Conservation (phyloP, 2,329 filamentous ascomycete species). For the Sarocladium oryzae region DNA sequence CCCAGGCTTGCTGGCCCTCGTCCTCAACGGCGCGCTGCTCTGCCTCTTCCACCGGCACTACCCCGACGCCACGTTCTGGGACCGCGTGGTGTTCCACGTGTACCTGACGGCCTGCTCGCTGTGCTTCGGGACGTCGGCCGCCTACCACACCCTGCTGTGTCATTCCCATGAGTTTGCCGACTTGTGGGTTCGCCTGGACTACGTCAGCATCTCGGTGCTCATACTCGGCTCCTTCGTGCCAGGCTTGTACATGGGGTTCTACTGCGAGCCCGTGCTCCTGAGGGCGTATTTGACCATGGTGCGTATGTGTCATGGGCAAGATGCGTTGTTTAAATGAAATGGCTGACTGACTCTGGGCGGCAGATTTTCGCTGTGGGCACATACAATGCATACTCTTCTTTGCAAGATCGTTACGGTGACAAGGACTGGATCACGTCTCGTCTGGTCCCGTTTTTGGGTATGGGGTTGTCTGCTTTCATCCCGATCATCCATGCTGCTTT, state of each 20-base stretch:
- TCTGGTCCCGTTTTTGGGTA: constrained; percentile 28
- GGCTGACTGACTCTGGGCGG: not conserved
- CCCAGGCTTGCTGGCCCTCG: constrained; percentile 29
- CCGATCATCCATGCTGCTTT: constrained; percentile 32
- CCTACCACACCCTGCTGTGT: constrained; percentile 33
- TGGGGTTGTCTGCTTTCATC: constrained; percentile 30
- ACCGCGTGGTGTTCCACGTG: constrained; percentile 32
- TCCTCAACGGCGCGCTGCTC: constrained; percentile 19
- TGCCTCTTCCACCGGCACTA: constrained; percentile 22
- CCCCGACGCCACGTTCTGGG: constrained; percentile 24
- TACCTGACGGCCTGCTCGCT: constrained; percentile 29
- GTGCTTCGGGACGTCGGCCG: constrained; percentile 30
- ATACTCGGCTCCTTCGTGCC: constrained; percentile 32
- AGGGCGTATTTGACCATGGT: constrained; percentile 30
- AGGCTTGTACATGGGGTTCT: constrained; percentile 34
- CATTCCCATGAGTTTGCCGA: constrained; percentile 28
- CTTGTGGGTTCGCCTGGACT: constrained; percentile 33
- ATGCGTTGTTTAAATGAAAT: not conserved
- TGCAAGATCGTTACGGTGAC: constrained; percentile 28
- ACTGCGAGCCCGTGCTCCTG: constrained; percentile 27
- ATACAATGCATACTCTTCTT: constrained; percentile 25
- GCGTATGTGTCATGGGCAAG: constrained; percentile 13
- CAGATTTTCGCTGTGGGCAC: constrained; percentile 28
- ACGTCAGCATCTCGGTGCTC: constrained; percentile 29
- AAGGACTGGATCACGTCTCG: constrained; percentile 29